Base-by-base conservation (phyloP, 768 basidiomycete genomes). In the Tephrocybe sp. region DNA sequence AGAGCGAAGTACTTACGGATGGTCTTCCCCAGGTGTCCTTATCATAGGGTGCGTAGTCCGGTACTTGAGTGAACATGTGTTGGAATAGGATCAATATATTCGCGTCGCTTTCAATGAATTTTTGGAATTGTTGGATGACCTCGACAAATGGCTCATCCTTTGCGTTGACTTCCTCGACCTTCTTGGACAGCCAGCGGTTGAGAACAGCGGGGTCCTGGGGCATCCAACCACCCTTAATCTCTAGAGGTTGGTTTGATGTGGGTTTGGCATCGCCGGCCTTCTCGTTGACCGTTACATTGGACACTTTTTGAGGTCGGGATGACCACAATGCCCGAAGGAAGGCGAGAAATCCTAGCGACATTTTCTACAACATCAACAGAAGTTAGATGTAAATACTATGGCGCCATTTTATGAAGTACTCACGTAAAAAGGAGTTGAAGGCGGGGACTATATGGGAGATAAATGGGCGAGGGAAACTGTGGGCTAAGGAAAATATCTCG, bases 51-150 rank as follows among this genome's bases (percentile, higher is more conserved):
- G 53, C 43, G 8, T 30, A 42, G 16, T 24, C 50, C 5, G 53
- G 53, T 4, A 54, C 53, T 33, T 54, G 53, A 5, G 6, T 54
- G 30, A 54, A 50, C 53, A 54, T 54, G 30, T 54, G 49, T 6
- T 45, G 34, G 25, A 50, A 54, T 8, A 54, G 44, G 22, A 30
- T 30, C 12, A 36, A 33, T 2, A 54, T 42, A 1, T 40, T 29
- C 10, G 18, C 10, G 19, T 54, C 53, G 25, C 36, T 36, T 34
- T 54, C 53, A 23, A 54, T 54, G 45, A 54, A 45, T 3, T 46
- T 16, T 22, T 46, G 39, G 27, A 54, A 54, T 4, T 30, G 25
- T 12, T 46, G 13, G 22, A 50, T 37, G 21, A 47, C 48, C 10
- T 44, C 48, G 21, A 23, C 40, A 13, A 54, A 50, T 27, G 43